Base-by-base conservation (phyloP, 2,329 filamentous ascomycete species). In the Cladophialophora immunda region DNA sequence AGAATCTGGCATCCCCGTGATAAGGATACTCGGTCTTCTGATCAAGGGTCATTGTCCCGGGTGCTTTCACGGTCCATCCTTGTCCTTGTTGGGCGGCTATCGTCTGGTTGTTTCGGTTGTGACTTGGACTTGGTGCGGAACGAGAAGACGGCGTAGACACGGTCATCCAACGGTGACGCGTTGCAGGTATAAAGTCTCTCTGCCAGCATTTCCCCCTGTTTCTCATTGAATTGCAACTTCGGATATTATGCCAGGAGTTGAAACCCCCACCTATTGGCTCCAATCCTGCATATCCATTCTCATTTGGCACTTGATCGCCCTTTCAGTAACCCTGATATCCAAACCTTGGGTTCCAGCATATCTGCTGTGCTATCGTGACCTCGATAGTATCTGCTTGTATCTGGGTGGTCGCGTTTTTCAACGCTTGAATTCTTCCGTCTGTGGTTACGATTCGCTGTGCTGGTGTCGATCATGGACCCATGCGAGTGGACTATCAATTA, bases 81-180 rank as follows among this genome's bases (percentile, higher is more conserved):
- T 67, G 55, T 61, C 50, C 50, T 30, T 38, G 41, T 52, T 56
- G 50, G 56, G 47, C 61, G 55, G 34, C 47, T 56, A 50, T 55
- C 54, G 54, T 47, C 45, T 56, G 17, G 34, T 34, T 32, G 63
- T 63, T 61, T 56, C 57, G 58, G 38, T 53, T 60, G 32, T 9
- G 29, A 36, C n/a, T 29, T 47, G 5, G 56, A 58, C 36, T 27
- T 19, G n/a, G n/a, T n/a, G n/a, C 56, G 57, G n/a, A 7, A 15
- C 45, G 19, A 50, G 13, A 25, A 27, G 9, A 25, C 19, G 45
- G 45, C 19, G 22, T 50, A 27, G 45, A 15, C 45, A 13, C 45
- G 45, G 19, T 25, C 45, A 50, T 25, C 22, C 19, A 50, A 50
- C 22, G 11, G 45, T 50, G 45, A 50, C 45, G 45, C 57, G 41